Evolutionary conservation across 441 rosid genomes (phyloP), one percentile per base, ranked within the genome.

Genomic region (Omphalea diandra): DNA sequence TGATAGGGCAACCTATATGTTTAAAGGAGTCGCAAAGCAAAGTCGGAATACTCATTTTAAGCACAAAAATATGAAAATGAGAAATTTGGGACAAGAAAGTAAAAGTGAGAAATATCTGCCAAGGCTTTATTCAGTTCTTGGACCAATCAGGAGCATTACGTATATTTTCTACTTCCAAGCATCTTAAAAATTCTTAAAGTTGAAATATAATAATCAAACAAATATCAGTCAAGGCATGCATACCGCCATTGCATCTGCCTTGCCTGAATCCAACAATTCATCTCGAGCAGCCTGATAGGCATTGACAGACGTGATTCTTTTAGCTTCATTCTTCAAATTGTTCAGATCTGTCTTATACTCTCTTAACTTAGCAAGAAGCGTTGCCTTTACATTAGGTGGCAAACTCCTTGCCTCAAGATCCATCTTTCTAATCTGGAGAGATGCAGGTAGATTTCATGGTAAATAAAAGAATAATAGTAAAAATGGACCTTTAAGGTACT

Each of bases 371-470:
- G 88, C 77, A 66, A 93, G 93, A 78, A 91, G 94, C 47, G 69
- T 78, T 32, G 88, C 86, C 77, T 88, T 93, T 24, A 84, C 71
- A 80, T 79, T 85, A 38, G 98, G 93, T 44, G 75, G 91, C 67
- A 93, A 84, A 73, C 86, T 88, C 81, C 97, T 89, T 6, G 96
- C 98, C 79, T 91, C 97, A 12, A 88, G 83, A 79, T 93, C 98
- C 97, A 93, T 89, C 77, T 91, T 91, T 71, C 90, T 82, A 74
- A 90, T 84, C 98, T 93, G 81, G 15, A 49, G 52, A 44, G 57
- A 63, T 49, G 35, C 32, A 5, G 43, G 38, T 15, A 27, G 44
- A 67, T 36, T 17, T 6, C 47, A 63, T 40, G 40, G 24, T 33
- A 17, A 54, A 14, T 49, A 65, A 40, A 56, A 26, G 52, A 29